Percentiles rank a stretch among this genome's conserved stretches.
phyloP scores from a whole-genome alignment of 2,329 filamentous ascomycete genomes.

The Phyllosticta citrichinensis region DNA sequence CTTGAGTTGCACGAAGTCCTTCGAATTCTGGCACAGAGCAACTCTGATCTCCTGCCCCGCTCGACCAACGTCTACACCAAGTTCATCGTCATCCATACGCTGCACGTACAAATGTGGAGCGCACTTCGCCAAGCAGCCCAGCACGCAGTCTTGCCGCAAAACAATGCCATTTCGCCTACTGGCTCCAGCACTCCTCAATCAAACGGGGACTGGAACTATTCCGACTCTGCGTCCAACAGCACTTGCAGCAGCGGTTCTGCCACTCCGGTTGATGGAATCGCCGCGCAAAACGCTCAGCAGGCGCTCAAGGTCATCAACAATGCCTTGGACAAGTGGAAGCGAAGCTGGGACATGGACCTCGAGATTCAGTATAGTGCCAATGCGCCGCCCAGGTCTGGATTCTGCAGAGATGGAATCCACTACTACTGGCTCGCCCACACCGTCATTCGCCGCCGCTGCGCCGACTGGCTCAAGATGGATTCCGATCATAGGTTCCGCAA shows the following conservation, averaged over 20 bases:
- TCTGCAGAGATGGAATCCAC: slow-evolving; percentile 61
- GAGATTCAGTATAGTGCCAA: slow-evolving; percentile 47
- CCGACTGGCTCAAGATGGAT: slow-evolving; percentile 42
- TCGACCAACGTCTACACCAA: slow-evolving; percentile 65
- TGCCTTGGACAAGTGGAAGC: slow-evolving; percentile 63
- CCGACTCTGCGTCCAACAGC: slow-evolving; percentile 24
- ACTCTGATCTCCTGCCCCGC: slow-evolving; percentile 50
- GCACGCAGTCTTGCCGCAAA: slow-evolving; percentile 8
- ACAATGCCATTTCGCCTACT: slow-evolving; percentile 25
- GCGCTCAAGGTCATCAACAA: slow-evolving; percentile 37
- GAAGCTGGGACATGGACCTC: slow-evolving; percentile 61
- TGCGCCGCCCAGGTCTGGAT: slow-evolving; percentile 42
- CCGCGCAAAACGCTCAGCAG: slow-evolving; percentile 38
- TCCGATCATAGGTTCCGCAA: slow-evolving; percentile 52
- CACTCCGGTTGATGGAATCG: slow-evolving; percentile 34
- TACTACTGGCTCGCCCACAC: slow-evolving; percentile 63
- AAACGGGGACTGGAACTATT: slow-evolving; percentile 48
- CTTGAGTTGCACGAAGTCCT: slow-evolving; percentile 54
- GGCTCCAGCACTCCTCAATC: slow-evolving; percentile 47
- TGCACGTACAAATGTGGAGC: slow-evolving; percentile 53
- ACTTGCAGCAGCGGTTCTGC: slow-evolving; percentile 26
- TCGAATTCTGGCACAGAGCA: slow-evolving; percentile 49
- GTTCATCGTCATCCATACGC: slow-evolving; percentile 61
- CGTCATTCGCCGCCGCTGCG: slow-evolving; percentile 21
- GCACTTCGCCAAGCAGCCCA: slow-evolving; percentile 36